Evolutionary conservation across 768 basidiomycete genomes (phyloP).

Genomic region (Psilocybe cyanescens): DNA sequence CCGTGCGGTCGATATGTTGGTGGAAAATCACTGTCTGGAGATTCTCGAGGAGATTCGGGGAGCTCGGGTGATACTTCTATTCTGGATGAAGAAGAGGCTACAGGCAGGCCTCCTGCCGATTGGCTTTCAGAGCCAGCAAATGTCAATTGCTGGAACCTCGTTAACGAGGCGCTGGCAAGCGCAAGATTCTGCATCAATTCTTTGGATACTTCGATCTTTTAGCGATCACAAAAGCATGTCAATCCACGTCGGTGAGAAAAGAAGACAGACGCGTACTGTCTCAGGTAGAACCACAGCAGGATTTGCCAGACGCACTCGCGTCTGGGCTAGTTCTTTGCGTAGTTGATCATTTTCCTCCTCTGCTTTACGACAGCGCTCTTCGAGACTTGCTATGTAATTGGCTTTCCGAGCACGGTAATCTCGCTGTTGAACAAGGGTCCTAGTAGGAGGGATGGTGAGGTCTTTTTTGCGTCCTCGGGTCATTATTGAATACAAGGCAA

Average conservation of each 20-base stretch:
- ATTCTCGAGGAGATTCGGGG: background rate
- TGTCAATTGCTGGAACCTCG: slow-evolving; percentile 54
- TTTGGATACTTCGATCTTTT: slow-evolving; percentile 53
- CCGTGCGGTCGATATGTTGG: background rate
- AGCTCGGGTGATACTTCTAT: background rate
- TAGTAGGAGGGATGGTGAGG: slow-evolving; percentile 59
- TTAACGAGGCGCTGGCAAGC: slow-evolving; percentile 49
- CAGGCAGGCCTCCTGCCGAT: background rate
- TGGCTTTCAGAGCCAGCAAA: slow-evolving; percentile 28
- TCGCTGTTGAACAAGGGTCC: slow-evolving; percentile 63
- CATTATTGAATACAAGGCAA: slow-evolving; percentile 37
- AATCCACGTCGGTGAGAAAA: background rate
- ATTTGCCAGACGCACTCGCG: slow-evolving; percentile 41
- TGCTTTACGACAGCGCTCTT: slow-evolving; percentile 52
- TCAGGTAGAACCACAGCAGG: slow-evolving; percentile 32
- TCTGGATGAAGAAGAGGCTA: background rate
- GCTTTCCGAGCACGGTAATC: slow-evolving; percentile 69
- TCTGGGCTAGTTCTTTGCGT: slow-evolving; percentile 48
- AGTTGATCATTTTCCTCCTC: slow-evolving; percentile 60
- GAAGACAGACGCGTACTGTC: slow-evolving; percentile 30
- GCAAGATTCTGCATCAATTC: slow-evolving; percentile 55
- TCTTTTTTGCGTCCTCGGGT: slow-evolving; percentile 71
- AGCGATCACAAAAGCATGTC: slow-evolving; percentile 12
- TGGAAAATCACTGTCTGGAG: background rate
- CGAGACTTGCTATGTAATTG: slow-evolving; percentile 57